These are phyloP conservation scores for Aspergillus wentii DNA, from an alignment of 495 filamentous ascomycete genomes.

Conservation along the genomic window DNA sequence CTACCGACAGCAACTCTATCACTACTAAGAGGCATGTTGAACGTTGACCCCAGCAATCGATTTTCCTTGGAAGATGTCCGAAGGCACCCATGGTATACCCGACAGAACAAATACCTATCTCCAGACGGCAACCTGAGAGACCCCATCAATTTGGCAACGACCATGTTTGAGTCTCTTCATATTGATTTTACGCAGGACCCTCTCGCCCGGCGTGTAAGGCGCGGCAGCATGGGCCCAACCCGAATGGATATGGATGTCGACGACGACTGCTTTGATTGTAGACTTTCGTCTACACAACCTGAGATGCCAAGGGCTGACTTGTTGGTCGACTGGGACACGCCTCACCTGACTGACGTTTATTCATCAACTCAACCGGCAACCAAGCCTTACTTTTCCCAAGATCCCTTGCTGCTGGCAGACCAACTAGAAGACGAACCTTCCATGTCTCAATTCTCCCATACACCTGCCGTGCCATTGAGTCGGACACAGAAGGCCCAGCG, in stretches of 20 bases:
- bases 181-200: slow-evolving; percentile 81
- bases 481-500: slow-evolving; percentile 80
- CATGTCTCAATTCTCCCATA: slow-evolving; percentile 85
- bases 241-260: slow-evolving; percentile 52
- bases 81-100: slow-evolving; percentile 92
- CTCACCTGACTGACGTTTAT: slow-evolving; percentile 49
- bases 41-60: slow-evolving; percentile 65
- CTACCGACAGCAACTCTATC: slow-evolving; percentile 74
- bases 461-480: slow-evolving; percentile 72
- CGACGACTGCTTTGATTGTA: slow-evolving; percentile 40
- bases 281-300: slow-evolving; percentile 71
- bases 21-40: slow-evolving; percentile 93
- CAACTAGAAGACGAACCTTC: slow-evolving; percentile 80
- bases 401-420: slow-evolving; percentile 47
- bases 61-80: slow-evolving; percentile 86
- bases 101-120: slow-evolving; percentile 70
- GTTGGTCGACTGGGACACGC: slow-evolving; percentile 74
- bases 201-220: slow-evolving; percentile 29
- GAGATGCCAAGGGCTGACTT: slow-evolving; percentile 64
- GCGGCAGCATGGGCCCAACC: slow-evolving; percentile 35
- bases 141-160: slow-evolving; percentile 76
- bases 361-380: slow-evolving; percentile 45
- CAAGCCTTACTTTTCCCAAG: slow-evolving; percentile 25
- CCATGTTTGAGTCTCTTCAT: slow-evolving; percentile 87
- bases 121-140: slow-evolving; percentile 72